Evolutionary conservation across 495 filamentous ascomycete genomes (phyloP).

Genomic region (Bryoglossum gracile): DNA sequence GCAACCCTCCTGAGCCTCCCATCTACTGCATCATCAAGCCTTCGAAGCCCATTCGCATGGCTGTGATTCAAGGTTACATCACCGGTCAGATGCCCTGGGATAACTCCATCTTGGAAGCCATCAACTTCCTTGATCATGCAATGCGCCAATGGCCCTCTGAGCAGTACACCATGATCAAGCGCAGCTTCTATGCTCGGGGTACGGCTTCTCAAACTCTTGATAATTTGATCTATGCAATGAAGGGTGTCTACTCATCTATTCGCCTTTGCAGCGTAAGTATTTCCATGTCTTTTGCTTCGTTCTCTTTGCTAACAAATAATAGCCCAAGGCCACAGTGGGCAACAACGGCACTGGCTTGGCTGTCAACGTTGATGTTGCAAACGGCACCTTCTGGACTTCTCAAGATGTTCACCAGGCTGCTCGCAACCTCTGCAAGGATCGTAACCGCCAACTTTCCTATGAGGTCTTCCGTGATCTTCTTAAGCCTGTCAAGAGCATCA

Average conservation of each 20-base stretch:
- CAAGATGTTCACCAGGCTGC: constrained; percentile 25
- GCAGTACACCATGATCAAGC: constrained; percentile 59
- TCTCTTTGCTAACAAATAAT: neutral
- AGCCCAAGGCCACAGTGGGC: constrained; percentile 28
- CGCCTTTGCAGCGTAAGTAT: constrained; percentile 52
- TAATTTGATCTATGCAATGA: constrained; percentile 59
- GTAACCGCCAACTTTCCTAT: constrained; percentile 14
- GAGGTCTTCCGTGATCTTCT: constrained; percentile 18
- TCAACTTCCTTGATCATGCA: constrained; percentile 88
- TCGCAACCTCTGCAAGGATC: constrained; percentile 17
- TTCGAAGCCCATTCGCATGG: constrained; percentile 55
- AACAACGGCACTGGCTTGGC: constrained; percentile 45
- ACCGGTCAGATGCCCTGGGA: constrained; percentile 49
- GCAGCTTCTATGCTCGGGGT: constrained; percentile 62
- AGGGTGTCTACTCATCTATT: constrained; percentile 78
- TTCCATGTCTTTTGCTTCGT: neutral
- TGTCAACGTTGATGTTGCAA: constrained; percentile 78
- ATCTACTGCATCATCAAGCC: constrained; percentile 52
- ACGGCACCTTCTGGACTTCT: constrained; percentile 64
- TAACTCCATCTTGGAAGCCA: constrained; percentile 60
- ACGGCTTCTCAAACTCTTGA: constrained; percentile 14
- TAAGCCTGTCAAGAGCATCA: constrained; percentile 10
- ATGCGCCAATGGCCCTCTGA: constrained; percentile 67
- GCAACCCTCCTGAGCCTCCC: constrained; percentile 32
- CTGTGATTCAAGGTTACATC: constrained; percentile 58